phyloP scores from a whole-genome alignment of 345 rosid genomes.

The Pistacia atlantica region DNA sequence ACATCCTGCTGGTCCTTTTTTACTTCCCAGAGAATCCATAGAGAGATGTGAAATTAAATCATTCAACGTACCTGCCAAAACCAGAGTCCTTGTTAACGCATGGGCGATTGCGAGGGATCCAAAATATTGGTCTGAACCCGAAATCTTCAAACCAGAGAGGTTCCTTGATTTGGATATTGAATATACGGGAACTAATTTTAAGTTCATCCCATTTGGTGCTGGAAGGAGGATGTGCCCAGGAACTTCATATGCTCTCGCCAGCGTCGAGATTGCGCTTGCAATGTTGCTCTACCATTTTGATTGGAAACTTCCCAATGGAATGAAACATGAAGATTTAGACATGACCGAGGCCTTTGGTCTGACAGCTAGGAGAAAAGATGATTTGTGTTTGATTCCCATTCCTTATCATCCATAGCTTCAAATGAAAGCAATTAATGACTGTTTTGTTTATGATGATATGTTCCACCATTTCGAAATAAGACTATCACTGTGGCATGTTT shows the following conservation, averaged over 20 bases:
- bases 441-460: no score
- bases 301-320: not conserved
- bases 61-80: conserved; percentile 26
- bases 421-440: no score
- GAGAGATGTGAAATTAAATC: conserved; percentile 28
- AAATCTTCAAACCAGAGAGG: conserved; percentile 21
- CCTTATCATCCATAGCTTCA: not conserved
- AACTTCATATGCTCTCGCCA: conserved; percentile 11
- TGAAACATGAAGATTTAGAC: no score
- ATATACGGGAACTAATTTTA: conserved; percentile 23
- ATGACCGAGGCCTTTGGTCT: not conserved
- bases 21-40: conserved; percentile 30
- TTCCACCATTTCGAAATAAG: no score
- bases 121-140: conserved; percentile 23
- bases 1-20: conserved; percentile 6
- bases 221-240: conserved; percentile 18
- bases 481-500: no score
- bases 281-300: conserved; percentile 25
- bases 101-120: conserved; percentile 41
- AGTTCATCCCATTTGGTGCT: conserved; percentile 37
- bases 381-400: not conserved
- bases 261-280: conserved; percentile 26
- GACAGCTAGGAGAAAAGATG: not conserved
- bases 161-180: not conserved
- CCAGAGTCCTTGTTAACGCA: conserved; percentile 29